Percentiles rank a stretch among this genome's conserved stretches.
phyloP scores from a whole-genome alignment of 73 alveolate genomes.

The Breviolum minutum region DNA sequence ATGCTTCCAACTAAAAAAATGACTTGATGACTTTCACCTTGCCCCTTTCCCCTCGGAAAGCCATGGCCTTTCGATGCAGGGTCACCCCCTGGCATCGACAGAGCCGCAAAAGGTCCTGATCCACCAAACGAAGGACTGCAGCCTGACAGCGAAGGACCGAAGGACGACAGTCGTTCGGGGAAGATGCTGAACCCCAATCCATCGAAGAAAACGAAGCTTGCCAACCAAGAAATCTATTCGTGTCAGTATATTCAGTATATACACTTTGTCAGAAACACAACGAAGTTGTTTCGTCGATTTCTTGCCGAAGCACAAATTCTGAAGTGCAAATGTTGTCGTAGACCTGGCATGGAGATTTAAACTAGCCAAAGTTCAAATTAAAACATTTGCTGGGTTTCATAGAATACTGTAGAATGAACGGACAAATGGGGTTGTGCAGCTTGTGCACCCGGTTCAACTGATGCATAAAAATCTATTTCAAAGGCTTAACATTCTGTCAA shows the following conservation, averaged over 20 bases:
- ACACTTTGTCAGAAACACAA: too few species aligned
- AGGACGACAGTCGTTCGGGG: neutral
- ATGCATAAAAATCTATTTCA: neutral
- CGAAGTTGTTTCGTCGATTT: neutral
- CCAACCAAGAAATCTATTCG: neutral
- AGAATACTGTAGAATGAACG: neutral
- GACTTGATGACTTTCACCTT: too few species aligned
- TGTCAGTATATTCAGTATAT: too few species aligned
- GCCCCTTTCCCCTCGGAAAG: too few species aligned
- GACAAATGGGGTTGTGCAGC: neutral
- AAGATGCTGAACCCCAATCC: neutral
- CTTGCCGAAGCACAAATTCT: neutral
- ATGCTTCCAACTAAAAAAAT: too few species aligned
- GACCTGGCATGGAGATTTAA: neutral
- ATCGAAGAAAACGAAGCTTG: too few species aligned
- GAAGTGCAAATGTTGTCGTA: constrained; percentile 50
- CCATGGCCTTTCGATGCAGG: neutral
- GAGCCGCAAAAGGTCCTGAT: constrained; percentile 17
- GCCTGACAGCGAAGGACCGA: neutral
- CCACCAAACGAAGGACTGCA: constrained; percentile 41
- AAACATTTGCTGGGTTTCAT: neutral
- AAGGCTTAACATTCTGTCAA: too few species aligned
- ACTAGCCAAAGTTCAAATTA: neutral
- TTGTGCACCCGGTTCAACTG: neutral
- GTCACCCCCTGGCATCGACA: constrained; percentile 1